These are phyloP conservation scores for Aplosporella prunicola DNA, from an alignment of 2,329 filamentous ascomycete species.

Conservation along the genomic window DNA sequence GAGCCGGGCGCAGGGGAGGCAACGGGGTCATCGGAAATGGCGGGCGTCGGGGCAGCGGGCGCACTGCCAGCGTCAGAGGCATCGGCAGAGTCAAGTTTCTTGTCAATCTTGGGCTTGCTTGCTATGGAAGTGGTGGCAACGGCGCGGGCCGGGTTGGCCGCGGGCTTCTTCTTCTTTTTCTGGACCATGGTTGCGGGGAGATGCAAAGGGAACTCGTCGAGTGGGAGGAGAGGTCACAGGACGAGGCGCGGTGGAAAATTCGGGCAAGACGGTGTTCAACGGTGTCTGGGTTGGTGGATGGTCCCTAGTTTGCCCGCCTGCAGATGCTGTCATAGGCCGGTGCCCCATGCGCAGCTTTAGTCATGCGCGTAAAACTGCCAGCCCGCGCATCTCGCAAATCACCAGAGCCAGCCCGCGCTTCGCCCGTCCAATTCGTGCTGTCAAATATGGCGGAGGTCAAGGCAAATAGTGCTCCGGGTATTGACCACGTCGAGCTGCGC, in stretches of 20 bases:
- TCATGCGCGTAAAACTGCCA: slow-evolving; percentile 9
- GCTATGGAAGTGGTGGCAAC: slow-evolving; percentile 91
- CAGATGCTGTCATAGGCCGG: too few relatives aligned
- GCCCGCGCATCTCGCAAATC: neutral
- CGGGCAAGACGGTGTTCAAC: too few relatives aligned
- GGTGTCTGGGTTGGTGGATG: too few relatives aligned
- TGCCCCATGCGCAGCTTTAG: too few relatives aligned
- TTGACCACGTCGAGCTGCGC: slow-evolving; percentile 28
- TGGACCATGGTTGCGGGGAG: slow-evolving; percentile 52
- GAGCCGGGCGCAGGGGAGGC: slow-evolving; percentile 14
- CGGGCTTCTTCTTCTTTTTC: slow-evolving; percentile 88
- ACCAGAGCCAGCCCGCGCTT: slow-evolving; percentile 3
- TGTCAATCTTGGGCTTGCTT: slow-evolving; percentile 58
- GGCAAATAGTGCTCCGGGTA: slow-evolving; percentile 22
- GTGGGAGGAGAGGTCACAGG: neutral
- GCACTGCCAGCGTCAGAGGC: slow-evolving; percentile 15
- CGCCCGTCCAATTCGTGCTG: too few relatives aligned
- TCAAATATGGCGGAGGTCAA: slow-evolving; percentile 27
- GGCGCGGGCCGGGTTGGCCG: slow-evolving; percentile 77
- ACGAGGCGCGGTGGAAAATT: too few relatives aligned
- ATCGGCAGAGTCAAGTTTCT: slow-evolving; percentile 16
- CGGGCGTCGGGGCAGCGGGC: slow-evolving; percentile 7
- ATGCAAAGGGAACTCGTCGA: neutral
- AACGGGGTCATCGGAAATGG: slow-evolving; percentile 4
- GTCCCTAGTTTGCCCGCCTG: too few relatives aligned